Percentiles rank a stretch among this genome's conserved stretches.
phyloP scores from a whole-genome alignment of 2,329 filamentous ascomycete genomes.

The Rhynchosporium graminicola region DNA sequence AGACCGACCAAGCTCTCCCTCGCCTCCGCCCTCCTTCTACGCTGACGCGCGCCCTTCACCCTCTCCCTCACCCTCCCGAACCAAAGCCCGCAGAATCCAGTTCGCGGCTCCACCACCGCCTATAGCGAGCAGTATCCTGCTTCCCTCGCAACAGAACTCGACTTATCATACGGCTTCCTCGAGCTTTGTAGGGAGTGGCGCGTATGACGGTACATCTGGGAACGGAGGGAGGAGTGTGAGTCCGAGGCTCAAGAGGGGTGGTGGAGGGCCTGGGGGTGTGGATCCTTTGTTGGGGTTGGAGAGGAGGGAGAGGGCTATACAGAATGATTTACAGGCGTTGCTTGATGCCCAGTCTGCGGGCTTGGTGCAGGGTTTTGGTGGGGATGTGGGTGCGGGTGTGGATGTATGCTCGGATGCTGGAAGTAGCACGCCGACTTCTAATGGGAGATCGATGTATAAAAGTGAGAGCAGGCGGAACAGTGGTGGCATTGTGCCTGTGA shows the following conservation, averaged over 20 bases:
- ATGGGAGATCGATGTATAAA: constrained; percentile 22
- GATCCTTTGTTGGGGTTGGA: constrained; percentile 45
- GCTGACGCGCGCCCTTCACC: constrained; percentile 24
- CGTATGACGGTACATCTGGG: background rate
- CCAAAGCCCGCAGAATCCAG: constrained; percentile 30
- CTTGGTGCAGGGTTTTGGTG: constrained; percentile 36
- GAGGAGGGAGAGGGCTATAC: constrained; percentile 53
- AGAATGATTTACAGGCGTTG: constrained; percentile 58
- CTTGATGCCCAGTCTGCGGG: constrained; percentile 60
- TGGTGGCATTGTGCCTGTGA: constrained; percentile 57
- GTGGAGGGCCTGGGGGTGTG: constrained; percentile 19
- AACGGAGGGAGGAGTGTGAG: constrained; percentile 14
- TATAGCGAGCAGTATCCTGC: constrained; percentile 31
- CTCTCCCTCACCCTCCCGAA: constrained; percentile 25
- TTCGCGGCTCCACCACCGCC: constrained; percentile 39
- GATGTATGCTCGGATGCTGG: constrained; percentile 45
- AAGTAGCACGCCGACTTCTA: constrained; percentile 37
- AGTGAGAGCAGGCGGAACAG: constrained; percentile 26
- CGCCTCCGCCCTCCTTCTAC: constrained; percentile 37
- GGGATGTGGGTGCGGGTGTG: constrained; percentile 27
- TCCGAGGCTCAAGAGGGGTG: constrained; percentile 21
- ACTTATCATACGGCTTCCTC: background rate
- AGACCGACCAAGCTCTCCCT: constrained; percentile 26
- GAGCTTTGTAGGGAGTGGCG: background rate
- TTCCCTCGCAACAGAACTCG: constrained; percentile 11